These are phyloP conservation scores for Fusarium euwallaceae DNA, from an alignment of 2,329 filamentous ascomycete species.

Conservation along the genomic window DNA sequence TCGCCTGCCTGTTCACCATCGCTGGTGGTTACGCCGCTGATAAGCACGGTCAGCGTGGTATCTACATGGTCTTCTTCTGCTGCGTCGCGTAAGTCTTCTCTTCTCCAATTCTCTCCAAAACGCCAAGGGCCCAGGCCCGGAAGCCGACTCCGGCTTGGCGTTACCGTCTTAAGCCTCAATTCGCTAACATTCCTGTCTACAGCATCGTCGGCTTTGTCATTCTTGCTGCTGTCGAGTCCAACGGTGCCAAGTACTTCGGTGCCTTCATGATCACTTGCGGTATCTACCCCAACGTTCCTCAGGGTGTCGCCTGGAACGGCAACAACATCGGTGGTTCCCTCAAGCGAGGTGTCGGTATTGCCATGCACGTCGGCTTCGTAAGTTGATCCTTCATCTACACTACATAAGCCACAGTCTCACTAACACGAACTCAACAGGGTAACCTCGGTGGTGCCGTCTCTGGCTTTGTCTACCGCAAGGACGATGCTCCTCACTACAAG, in stretches of 20 bases:
- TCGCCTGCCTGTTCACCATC: conserved; percentile 54
- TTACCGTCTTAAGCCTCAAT: not conserved
- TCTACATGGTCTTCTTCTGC: conserved; percentile 56
- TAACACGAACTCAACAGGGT: conserved; percentile 47
- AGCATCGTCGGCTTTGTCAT: conserved; percentile 53
- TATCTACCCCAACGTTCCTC: conserved; percentile 67
- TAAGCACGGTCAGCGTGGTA: conserved; percentile 51
- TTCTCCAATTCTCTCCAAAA: conserved; percentile 4
- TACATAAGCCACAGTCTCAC: conserved; percentile 15
- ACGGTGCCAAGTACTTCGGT: conserved; percentile 61
- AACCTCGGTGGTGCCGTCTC: conserved; percentile 54
- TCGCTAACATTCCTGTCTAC: conserved; percentile 25
- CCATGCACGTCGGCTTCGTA: conserved; percentile 65
- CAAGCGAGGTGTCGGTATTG: conserved; percentile 68
- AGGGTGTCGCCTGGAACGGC: conserved; percentile 70
- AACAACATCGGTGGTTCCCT: conserved; percentile 69
- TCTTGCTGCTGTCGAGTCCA: conserved; percentile 49
- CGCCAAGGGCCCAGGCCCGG: conserved; percentile 11
- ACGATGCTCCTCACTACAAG: conserved; percentile 67
- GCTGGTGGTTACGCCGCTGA: conserved; percentile 60
- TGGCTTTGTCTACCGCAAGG: conserved; percentile 51
- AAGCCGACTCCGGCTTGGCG: conserved; percentile 25
- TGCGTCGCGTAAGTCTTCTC: conserved; percentile 49
- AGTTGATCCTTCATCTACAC: conserved; percentile 28
- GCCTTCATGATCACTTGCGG: conserved; percentile 58